These are phyloP conservation scores for Dryas integrifolia DNA, from an alignment of 331 rosid species.

Conservation along the genomic window DNA sequence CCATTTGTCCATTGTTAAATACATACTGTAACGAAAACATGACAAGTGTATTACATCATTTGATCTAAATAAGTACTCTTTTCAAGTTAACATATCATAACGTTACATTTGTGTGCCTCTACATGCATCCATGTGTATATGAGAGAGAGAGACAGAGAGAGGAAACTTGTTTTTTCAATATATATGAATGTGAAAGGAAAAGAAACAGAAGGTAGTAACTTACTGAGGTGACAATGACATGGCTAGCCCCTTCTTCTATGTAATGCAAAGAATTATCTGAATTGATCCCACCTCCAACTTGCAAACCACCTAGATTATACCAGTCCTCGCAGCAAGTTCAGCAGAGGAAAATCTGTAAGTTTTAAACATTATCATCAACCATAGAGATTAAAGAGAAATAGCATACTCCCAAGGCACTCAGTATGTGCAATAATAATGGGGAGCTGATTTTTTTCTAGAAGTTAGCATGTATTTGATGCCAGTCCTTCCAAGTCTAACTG, in stretches of 20 bases:
- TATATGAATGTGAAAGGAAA: constrained; percentile 3
- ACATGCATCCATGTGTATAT: too few species aligned
- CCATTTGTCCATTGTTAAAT: constrained; percentile 90
- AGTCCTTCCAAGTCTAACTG: neutral
- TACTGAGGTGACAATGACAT: constrained; percentile 92
- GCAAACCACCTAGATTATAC: constrained; percentile 68
- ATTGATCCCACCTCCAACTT: constrained; percentile 96
- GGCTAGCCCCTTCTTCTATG: constrained; percentile 92
- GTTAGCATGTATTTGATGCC: neutral
- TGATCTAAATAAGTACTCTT: neutral
- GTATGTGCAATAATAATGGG: neutral
- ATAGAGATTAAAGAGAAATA: constrained; percentile 23
- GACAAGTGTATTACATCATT: neutral
- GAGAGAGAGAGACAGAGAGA: too few species aligned
- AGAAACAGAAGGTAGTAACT: constrained; percentile 20
- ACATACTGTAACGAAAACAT: constrained; percentile 56
- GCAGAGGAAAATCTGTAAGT: constrained; percentile 61
- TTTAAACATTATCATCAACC: constrained; percentile 47
- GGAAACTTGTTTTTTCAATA: neutral
- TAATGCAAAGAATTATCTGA: constrained; percentile 69
- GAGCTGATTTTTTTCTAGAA: neutral
- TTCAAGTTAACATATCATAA: neutral
- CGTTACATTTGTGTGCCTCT: too few species aligned
- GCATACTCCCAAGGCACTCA: constrained; percentile 2
- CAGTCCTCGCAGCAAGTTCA: constrained; percentile 58